Base-by-base conservation (phyloP, 106 monocot species). In the Gastrodia elata region DNA sequence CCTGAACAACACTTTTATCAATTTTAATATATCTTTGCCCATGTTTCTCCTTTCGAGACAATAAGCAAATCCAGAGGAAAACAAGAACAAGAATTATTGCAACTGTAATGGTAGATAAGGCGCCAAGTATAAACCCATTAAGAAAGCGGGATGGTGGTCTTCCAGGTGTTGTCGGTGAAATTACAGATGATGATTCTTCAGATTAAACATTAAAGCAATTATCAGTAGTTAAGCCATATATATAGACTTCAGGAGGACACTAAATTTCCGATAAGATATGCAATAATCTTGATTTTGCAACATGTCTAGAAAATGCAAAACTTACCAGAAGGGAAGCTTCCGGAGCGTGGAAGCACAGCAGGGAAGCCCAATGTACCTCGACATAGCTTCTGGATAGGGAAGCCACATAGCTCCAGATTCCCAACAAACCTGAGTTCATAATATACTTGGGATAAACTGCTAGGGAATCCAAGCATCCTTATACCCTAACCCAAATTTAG, bases 361-460 rank as follows among this genome's bases (percentile, higher is more conserved):
- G 96, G 96, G 74, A 90, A 97, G 24, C 96, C 96, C 32, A 97
- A 79, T 35, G 86, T 77, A 72, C 79, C 81, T 16, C 86, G 85
- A 49, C 96, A 92, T 9, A 74, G 20, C 71, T 86, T 92, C 65
- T 87, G 84, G 75, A 88, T 78, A 6, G 85, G 96, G 36, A 84
- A 70, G n/a, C 96, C 96, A 77, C 96, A 97, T 26, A 97, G 80
- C 75, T 97, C 92, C n/a, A 86, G 81, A 82, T 97, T 97, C 14
- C 92, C 92, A 38, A 90, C 79, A 82, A 90, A 97, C 78, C 96
- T 97, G 87, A 49, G 74, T 43, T 39, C 35, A 35, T 69, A 22
- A 34, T 9, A 73, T 22, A 39, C 7, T 71, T 38, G n/a, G 1
- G 28, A 42, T 22, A 72, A 72, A 24, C 9, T 20, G n/a, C n/a